These are phyloP conservation scores for Alloteropsis semialata DNA, from an alignment of 176 grass and related monocot species.

Conservation along the genomic window DNA sequence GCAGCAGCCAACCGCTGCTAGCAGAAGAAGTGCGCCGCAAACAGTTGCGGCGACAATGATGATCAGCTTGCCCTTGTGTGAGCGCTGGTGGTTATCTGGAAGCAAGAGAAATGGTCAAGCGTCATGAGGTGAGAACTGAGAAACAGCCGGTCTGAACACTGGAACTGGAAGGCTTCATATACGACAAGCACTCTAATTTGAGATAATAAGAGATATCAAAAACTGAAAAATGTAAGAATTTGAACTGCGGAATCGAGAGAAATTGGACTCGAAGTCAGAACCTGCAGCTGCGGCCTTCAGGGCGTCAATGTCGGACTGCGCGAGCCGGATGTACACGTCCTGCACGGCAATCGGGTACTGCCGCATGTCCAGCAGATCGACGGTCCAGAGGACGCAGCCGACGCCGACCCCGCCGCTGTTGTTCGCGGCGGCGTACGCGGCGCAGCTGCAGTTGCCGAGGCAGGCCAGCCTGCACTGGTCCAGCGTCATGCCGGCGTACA, in stretches of 20 bases:
- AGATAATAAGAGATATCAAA: too few species aligned
- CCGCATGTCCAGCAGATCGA: constrained; percentile 55
- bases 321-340: constrained; percentile 49
- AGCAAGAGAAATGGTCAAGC: background rate
- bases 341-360: constrained; percentile 20
- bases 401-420: constrained; percentile 28
- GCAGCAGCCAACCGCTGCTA: background rate
- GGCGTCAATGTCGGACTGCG: constrained; percentile 45
- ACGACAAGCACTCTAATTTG: too few species aligned
- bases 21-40: constrained; percentile 6
- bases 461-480: constrained; percentile 48
- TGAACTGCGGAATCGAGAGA: background rate
- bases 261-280: background rate
- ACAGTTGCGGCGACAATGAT: background rate
- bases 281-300: background rate
- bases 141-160: background rate
- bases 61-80: constrained; percentile 7
- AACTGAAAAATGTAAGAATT: background rate
- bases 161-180: background rate
- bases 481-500: constrained; percentile 25
- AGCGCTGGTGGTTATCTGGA: background rate
- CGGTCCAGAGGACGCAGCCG: constrained; percentile 45
- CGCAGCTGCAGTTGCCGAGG: constrained; percentile 44
- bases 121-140: background rate
- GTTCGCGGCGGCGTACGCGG: constrained; percentile 40